Percentiles rank a stretch among this genome's conserved stretches.
phyloP scores from a whole-genome alignment of 2,329 filamentous ascomycete genomes.

The Waltergamsia citrina region DNA sequence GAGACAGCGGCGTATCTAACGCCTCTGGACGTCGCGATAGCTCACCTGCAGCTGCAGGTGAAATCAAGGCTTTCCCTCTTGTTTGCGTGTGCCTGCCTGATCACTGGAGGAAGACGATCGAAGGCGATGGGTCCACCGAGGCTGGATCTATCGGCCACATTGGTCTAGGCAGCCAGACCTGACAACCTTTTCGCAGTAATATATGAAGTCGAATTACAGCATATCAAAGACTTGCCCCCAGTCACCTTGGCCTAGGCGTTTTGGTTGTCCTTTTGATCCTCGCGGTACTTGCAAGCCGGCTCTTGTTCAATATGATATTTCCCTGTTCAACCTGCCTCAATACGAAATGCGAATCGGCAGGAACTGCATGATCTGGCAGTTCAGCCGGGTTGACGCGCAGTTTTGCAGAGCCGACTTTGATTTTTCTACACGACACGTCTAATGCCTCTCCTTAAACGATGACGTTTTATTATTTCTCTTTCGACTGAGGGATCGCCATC shows the following conservation, averaged over 20 bases:
- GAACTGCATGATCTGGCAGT: too few species aligned
- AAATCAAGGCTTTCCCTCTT: constrained; percentile 95
- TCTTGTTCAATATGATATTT: too few species aligned
- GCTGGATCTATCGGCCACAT: constrained; percentile 36
- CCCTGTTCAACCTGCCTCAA: too few species aligned
- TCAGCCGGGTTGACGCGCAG: too few species aligned
- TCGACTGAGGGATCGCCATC: background rate
- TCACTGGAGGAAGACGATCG: constrained; percentile 95
- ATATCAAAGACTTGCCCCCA: background rate
- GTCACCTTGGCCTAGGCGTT: background rate
- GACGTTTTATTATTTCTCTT: background rate
- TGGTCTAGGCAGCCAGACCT: background rate
- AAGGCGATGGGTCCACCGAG: constrained; percentile 70
- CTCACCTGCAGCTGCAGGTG: constrained; percentile 57
- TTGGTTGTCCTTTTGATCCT: background rate
- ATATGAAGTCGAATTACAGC: constrained; percentile 2
- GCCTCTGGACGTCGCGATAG: constrained; percentile 53
- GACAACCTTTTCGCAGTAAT: background rate
- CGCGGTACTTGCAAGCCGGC: too few species aligned
- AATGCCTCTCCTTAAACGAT: constrained; percentile 2
- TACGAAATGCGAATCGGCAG: too few species aligned
- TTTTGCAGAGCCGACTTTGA: too few species aligned
- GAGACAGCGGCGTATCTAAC: constrained; percentile 90
- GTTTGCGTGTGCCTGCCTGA: constrained; percentile 93
- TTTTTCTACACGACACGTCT: constrained; percentile 3